phyloP scores from a whole-genome alignment of 192 early-diverging fungal species.

The Pilaira anomala region DNA sequence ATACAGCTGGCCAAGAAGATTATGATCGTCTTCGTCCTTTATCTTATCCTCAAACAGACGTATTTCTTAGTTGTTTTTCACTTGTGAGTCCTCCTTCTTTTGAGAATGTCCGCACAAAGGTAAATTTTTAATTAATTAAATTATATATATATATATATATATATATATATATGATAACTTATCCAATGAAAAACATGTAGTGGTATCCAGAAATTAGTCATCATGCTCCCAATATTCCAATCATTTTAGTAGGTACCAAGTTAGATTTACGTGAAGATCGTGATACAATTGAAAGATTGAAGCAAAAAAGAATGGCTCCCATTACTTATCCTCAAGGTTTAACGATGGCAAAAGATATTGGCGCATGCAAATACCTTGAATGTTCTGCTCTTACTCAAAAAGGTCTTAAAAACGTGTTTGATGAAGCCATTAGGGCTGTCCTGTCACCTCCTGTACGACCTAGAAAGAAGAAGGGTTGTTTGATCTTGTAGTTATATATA shows the following conservation, averaged over 20 bases:
- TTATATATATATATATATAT: neutral
- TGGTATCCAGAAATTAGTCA: conserved; percentile 96
- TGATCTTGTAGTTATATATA: conserved; percentile 49
- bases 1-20: conserved; percentile 99
- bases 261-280: conserved; percentile 95
- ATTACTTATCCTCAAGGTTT: conserved; percentile 88
- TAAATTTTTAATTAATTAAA: conserved; percentile 4
- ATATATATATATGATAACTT: neutral
- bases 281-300: conserved; percentile 87
- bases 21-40: conserved; percentile 97
- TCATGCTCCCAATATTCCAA: conserved; percentile 91
- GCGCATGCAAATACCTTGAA: conserved; percentile 91
- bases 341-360: conserved; percentile 86
- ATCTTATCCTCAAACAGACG: conserved; percentile 98
- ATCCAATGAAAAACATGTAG: conserved; percentile 44
- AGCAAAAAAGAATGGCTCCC: conserved; percentile 79
- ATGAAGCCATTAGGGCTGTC: conserved; percentile 89
- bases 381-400: conserved; percentile 98
- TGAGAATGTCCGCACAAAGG: conserved; percentile 33
- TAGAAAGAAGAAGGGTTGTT: conserved; percentile 61
- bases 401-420: conserved; percentile 91
- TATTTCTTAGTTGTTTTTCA: conserved; percentile 62
- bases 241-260: conserved; percentile 95
- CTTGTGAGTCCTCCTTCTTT: conserved; percentile 31
- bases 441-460: conserved; percentile 54